Base-by-base conservation (phyloP, 805 yeast genomes). In the Monosporozyma unispora region DNA sequence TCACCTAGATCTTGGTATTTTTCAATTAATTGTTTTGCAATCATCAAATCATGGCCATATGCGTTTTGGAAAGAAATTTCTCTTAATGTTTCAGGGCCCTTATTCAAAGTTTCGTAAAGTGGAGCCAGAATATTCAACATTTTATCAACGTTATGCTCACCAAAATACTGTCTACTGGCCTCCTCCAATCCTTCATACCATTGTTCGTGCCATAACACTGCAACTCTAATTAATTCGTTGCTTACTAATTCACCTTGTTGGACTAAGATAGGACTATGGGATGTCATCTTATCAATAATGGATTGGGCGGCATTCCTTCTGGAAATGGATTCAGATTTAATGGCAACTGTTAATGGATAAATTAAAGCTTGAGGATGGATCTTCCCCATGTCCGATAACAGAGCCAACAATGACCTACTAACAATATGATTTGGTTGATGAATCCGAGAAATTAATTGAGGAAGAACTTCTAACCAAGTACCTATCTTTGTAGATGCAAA, bases 131-230 rank as follows among this genome's bases (percentile, higher is more conserved):
- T 89, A 16, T 87, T 82, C 67, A 87, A 86, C 98, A 93, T 93
- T 65, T 87, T 89, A 48, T 89, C 96, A 11, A 91, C 85, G 61
- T 93, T 89, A 58, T 88, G 93, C 54, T 93, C 99, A 33, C 95
- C 96, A 67, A 89, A 91, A 70, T 84, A 93, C 47, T 86, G 76
- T 51, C 96, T 75, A 3, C 96, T 89, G 0, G 99, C 99, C 70
- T 93, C 96, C 63, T 93, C 99, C 29, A 93, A 73, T 2, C 96
- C 97, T 68, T 91, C 98, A 58, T 89, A 90, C 99, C 99, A 93
- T 63, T 85, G 84, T 61, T 93, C 99, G 60, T 89, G 96, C 97
- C 99, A 90, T 52, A 93, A 69, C 3, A 91, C 96, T 1, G 98
- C 96, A 16, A 89, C 96, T 56, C 98, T 74, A 54, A 93, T 90